Percentiles rank a stretch among this genome's conserved stretches.
Evolutionary conservation across 495 filamentous ascomycete species (phyloP).

Genomic region (Hyaloscypha hepaticicola): DNA sequence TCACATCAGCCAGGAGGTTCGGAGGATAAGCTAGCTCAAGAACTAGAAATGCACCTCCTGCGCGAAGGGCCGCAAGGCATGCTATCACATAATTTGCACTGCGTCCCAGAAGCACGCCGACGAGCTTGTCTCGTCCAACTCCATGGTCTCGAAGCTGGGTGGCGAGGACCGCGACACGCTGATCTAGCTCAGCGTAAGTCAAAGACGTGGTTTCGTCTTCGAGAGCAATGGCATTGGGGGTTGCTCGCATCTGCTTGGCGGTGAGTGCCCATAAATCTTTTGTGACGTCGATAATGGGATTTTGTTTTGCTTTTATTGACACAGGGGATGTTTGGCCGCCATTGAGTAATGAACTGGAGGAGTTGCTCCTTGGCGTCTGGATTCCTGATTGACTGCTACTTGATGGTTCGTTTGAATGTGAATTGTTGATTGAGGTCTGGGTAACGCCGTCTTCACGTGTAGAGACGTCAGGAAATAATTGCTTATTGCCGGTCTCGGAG

Average conservation of each 20-base stretch:
- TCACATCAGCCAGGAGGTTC: constrained; percentile 61
- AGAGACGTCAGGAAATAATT: background rate
- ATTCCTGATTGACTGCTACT: background rate
- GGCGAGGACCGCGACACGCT: constrained; percentile 54
- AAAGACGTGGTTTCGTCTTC: constrained; percentile 56
- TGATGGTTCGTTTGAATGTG: background rate
- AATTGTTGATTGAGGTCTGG: background rate
- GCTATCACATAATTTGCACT: constrained; percentile 70
- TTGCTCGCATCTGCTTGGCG: constrained; percentile 52
- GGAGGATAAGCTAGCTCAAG: constrained; percentile 68
- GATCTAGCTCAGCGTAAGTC: constrained; percentile 61
- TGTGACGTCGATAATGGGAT: constrained; percentile 55
- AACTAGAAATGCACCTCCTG: constrained; percentile 68
- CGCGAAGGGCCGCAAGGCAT: constrained; percentile 63
- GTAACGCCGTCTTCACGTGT: background rate
- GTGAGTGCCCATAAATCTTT: constrained; percentile 65
- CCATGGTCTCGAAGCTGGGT: constrained; percentile 51
- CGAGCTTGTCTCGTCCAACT: constrained; percentile 59
- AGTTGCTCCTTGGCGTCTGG: background rate
- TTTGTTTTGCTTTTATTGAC: background rate
- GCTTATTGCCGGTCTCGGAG: background rate
- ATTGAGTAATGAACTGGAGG: background rate
- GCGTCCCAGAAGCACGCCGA: constrained; percentile 64
- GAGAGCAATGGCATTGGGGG: constrained; percentile 58
- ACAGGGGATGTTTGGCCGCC: background rate